Evolutionary conservation across 2,329 filamentous ascomycete species (phyloP).

Genomic region (Talaromyces sp.): DNA sequence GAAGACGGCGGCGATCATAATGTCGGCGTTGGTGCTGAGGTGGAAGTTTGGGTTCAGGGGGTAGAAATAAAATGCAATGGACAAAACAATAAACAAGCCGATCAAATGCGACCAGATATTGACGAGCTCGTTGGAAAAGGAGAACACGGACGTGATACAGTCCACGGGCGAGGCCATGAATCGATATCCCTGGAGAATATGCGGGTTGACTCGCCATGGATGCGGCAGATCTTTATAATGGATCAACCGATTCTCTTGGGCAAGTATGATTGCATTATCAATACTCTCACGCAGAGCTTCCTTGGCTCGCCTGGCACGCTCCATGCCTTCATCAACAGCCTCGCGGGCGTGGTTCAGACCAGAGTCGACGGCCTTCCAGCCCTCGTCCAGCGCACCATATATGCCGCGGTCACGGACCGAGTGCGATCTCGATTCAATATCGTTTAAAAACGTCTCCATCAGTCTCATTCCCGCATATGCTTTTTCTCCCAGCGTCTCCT

Average conservation of each 20-base stretch:
- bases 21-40: conserved; percentile 78
- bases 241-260: conserved; percentile 76
- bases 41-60: conserved; percentile 81
- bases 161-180: conserved; percentile 89
- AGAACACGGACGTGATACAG: conserved; percentile 77
- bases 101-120: conserved; percentile 98
- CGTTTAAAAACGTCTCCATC: conserved; percentile 77
- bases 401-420: conserved; percentile 68
- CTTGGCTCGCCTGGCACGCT: conserved; percentile 75
- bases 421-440: conserved; percentile 77
- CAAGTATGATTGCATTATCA: conserved; percentile 67
- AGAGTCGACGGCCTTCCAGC: conserved; percentile 74
- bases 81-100: conserved; percentile 79
- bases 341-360: conserved; percentile 68
- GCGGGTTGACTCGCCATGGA: conserved; percentile 91
- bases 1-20: conserved; percentile 88
- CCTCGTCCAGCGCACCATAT: conserved; percentile 71
- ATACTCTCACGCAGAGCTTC: conserved; percentile 80
- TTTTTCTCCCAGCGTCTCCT: conserved; percentile 87
- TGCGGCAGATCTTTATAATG: conserved; percentile 83
- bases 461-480: conserved; percentile 80
- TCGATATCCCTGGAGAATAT: conserved; percentile 86
- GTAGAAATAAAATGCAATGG: conserved; percentile 94
- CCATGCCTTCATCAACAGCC: conserved; percentile 75
- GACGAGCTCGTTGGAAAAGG: conserved; percentile 84